Conservation (phyloP, 192 early-diverging fungal species). For the Gigaspora rosea region DNA sequence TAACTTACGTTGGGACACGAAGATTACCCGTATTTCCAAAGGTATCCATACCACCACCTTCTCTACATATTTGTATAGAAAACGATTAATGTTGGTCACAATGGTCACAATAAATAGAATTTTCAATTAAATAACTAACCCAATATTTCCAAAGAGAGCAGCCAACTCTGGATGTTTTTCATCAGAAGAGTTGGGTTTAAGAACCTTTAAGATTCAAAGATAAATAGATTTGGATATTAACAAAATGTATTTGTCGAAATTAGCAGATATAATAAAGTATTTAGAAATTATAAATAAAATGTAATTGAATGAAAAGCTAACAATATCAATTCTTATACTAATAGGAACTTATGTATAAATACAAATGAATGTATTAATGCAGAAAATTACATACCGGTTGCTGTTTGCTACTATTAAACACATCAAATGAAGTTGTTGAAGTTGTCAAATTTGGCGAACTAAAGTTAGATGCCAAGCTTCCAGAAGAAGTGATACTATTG, state of each 20-base stretch:
- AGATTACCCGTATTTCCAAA: constrained; percentile 56
- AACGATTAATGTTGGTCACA: background rate
- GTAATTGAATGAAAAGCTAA: too few relatives aligned
- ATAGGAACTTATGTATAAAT: background rate
- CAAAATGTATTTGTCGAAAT: background rate
- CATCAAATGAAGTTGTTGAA: background rate
- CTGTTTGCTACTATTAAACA: background rate
- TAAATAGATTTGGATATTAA: background rate
- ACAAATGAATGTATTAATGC: background rate
- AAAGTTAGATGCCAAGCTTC: background rate
- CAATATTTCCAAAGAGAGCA: background rate
- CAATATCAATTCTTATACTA: too few relatives aligned
- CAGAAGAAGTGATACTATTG: background rate
- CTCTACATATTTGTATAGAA: constrained; percentile 16
- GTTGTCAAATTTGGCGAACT: constrained; percentile 4
- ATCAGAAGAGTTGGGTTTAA: background rate
- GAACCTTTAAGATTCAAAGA: background rate
- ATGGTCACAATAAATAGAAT: background rate
- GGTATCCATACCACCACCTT: constrained; percentile 62
- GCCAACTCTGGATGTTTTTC: constrained; percentile 19
- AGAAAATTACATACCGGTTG: background rate
- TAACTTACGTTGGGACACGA: constrained; percentile 54
- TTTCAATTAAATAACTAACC: background rate
- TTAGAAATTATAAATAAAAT: too few relatives aligned
- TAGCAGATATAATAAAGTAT: too few relatives aligned